Evolutionary conservation across 139 green algal genomes (phyloP).

Genomic region (Mychonastes homosphaera): DNA sequence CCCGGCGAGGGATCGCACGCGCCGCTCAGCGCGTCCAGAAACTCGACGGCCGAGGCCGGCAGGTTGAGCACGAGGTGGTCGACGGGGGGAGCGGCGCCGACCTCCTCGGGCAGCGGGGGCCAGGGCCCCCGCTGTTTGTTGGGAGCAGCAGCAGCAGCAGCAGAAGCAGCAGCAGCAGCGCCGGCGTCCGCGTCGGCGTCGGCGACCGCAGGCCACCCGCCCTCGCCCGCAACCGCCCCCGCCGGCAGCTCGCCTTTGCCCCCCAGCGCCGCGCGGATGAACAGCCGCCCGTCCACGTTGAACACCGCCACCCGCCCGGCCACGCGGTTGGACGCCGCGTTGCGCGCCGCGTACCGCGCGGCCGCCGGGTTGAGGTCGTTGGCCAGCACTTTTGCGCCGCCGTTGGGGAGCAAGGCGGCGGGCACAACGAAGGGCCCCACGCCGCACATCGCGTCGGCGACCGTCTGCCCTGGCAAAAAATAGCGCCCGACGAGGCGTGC

Average conservation of each 20-base stretch:
- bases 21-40: slow-evolving; percentile 75
- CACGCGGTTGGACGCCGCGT: slow-evolving; percentile 70
- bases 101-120: too few species aligned
- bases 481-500: slow-evolving; percentile 54
- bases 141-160: too few species aligned
- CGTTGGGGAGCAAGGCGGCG: slow-evolving; percentile 40
- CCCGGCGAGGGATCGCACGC: slow-evolving; percentile 38
- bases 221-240: neutral
- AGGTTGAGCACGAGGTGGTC: slow-evolving; percentile 97
- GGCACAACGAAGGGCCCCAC: slow-evolving; percentile 95
- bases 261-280: slow-evolving; percentile 33
- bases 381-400: slow-evolving; percentile 60
- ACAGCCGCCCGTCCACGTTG: slow-evolving; percentile 67
- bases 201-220: slow-evolving; percentile 23
- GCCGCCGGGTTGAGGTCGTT: slow-evolving; percentile 95
- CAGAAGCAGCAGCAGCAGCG: too few species aligned
- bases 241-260: neutral
- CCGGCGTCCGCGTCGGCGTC: too few species aligned
- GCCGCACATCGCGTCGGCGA: slow-evolving; percentile 84
- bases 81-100: too few species aligned
- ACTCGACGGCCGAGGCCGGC: slow-evolving; percentile 75
- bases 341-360: slow-evolving; percentile 58
- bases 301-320: slow-evolving; percentile 33
- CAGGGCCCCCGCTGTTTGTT: too few species aligned
- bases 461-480: slow-evolving; percentile 47